phyloP scores from a whole-genome alignment of 169 alveolate genomes.

The Eimeria sp. region DNA sequence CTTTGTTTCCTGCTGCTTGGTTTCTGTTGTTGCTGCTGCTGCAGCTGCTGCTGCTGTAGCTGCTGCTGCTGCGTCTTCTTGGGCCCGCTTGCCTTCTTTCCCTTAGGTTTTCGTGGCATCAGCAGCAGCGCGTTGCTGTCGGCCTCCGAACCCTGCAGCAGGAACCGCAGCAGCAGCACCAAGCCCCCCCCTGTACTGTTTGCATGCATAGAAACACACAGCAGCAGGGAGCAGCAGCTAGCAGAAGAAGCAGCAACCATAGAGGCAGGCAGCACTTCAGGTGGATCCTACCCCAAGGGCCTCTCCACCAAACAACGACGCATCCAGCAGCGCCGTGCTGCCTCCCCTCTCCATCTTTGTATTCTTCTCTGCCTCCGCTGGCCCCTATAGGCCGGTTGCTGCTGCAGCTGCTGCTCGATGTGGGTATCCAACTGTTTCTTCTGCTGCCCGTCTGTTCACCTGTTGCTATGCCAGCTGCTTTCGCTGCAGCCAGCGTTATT shows the following conservation, averaged over 20 bases:
- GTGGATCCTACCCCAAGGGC: neutral
- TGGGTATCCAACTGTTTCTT: neutral
- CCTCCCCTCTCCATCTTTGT: neutral
- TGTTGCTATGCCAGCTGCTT: neutral
- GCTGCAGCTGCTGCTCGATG: neutral
- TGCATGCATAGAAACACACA: neutral
- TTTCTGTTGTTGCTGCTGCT: neutral
- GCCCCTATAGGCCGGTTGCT: neutral
- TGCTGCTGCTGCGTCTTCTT: slow-evolving; percentile 1
- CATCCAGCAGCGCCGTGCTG: slow-evolving; percentile 40
- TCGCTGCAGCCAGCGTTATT: neutral
- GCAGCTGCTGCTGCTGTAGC: slow-evolving; percentile 10
- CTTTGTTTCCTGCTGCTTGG: slow-evolving; percentile 14
- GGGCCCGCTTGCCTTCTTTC: neutral
- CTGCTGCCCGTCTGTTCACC: too few species aligned
- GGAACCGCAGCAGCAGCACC: neutral
- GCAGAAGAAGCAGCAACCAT: neutral
- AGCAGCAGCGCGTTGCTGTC: slow-evolving; percentile 53
- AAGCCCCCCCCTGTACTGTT: neutral
- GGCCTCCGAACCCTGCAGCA: slow-evolving; percentile 6
- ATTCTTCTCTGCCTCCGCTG: neutral
- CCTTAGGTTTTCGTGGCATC: slow-evolving; percentile 45
- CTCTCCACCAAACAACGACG: slow-evolving; percentile 14
- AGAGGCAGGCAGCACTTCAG: neutral
- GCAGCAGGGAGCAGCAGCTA: neutral